Base-by-base conservation (phyloP, 139 green algal species). In the Chlorella vulgaris region DNA sequence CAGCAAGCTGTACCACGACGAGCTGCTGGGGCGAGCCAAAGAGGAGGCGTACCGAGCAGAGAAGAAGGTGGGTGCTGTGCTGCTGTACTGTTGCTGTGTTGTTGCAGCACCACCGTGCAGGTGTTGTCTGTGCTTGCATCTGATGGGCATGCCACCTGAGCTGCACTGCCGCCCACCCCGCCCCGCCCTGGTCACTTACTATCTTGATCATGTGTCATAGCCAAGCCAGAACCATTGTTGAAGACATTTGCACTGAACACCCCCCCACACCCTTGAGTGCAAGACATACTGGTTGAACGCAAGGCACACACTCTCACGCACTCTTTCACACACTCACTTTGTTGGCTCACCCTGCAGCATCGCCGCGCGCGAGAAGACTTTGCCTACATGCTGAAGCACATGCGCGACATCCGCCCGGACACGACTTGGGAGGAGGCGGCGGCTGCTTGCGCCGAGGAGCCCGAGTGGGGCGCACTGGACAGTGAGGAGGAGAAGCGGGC, bases 1-100 rank as follows among this genome's bases (percentile, higher is more conserved):
- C 78, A 94, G 90, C 86, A 81, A 86, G 66, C 51, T 85, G 62
- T 92, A 87, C 81, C 91, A 91, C 73, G 87, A 93, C 28, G 91
- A 94, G 84, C 67, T 84, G 51, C 68, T 82, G 67, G 89, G 81
- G 24, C 80, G 80, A n/a, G 88, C 86, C 67, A 84, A 86, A 60
- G 65, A 83, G 38, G 81, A 84, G 40, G 80, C 83, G 69, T 79
- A 80, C 33, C 81, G 89, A 28, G 86, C 87, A 53, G 88, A 81
- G 68, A 85, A 86, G 76, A 80, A 69, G 42, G 51, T 81, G 36
- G 3, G n/a, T 26, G 4, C 10, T 36, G 10, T 2, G 38, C 40
- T 39, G 31, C 50, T 55, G 29, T 21, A 24, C 29, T 24, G 15
- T 29, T 28, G 15, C 15, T 55, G 13, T 55, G 10, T n/a, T n/a